Base-by-base conservation (phyloP, 2,329 filamentous ascomycete species). In the Penicillium occitanis region DNA sequence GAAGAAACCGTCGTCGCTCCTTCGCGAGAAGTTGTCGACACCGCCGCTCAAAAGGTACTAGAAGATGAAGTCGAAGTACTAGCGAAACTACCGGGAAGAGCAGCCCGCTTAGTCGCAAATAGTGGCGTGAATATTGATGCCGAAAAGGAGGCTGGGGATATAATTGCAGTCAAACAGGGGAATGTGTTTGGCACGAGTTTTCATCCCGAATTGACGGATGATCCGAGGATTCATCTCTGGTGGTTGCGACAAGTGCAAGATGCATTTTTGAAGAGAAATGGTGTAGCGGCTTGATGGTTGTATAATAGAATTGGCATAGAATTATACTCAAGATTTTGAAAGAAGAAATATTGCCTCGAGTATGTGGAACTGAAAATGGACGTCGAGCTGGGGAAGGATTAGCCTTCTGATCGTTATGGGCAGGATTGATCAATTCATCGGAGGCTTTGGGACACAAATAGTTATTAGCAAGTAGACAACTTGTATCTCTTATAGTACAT, bases 111-210 rank as follows among this genome's bases (percentile, higher is more conserved):
- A 55, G 80, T 82, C 48, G 80, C 82, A 5, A 62, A 40, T 33
- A 79, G 81, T 67, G 76, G 77, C 5, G 76, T 74, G 17, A 72
- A 78, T 46, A 72, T 79, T 6, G 72, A 75, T 40, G 72, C 77
- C 5, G 77, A 79, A 13, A 74, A 81, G 51, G 80, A 82, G 42
- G 73, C 75, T 1, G 82, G 90, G 1, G 91, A 96, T 70, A 94
- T 98, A 61, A 88, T 98, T 61, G 94, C 94, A 0, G 92, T 98
- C 40, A 85, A 87, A 69, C 93, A 98, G 79, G 92, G 90, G 0
- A 97, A 97, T 77, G 90, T 97, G 0, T 90, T 98, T 72, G 95
- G 93, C 3, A 97, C 91, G 2, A 97, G 93, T 73, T 99, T 98
- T 75, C 95, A 98, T 73, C 95, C 95, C 0, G 95, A 99, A 78